Conservation (phyloP, 768 basidiomycete genomes). For the Gyrodon lividus region DNA sequence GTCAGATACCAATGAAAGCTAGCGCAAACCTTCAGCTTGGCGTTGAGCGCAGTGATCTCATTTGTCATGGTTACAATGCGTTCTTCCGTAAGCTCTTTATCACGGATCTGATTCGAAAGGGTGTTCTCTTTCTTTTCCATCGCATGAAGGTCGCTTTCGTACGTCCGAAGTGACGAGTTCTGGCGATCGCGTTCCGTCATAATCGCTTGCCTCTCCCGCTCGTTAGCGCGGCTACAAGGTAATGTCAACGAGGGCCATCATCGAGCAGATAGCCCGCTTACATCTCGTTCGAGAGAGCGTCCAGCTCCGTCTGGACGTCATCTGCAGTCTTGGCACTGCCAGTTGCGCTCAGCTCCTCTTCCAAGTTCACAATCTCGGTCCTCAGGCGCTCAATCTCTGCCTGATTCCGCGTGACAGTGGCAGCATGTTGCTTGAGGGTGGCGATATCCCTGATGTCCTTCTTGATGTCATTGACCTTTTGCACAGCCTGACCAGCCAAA, state of each 20-base stretch:
- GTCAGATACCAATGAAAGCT: background rate
- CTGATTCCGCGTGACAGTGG: constrained; percentile 55
- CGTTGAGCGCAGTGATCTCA: constrained; percentile 47
- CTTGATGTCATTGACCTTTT: constrained; percentile 52
- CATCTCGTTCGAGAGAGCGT: constrained; percentile 62
- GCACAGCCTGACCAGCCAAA: constrained; percentile 42
- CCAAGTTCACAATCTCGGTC: constrained; percentile 60
- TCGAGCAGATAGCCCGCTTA: constrained; percentile 35
- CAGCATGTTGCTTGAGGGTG: constrained; percentile 59
- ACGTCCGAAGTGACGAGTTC: constrained; percentile 45
- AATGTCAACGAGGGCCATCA: background rate
- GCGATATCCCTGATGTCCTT: constrained; percentile 60
- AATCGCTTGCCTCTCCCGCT: constrained; percentile 60
- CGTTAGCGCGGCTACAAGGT: constrained; percentile 55
- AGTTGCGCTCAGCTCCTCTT: constrained; percentile 64
- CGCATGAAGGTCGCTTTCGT: constrained; percentile 60
- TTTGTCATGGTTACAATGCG: constrained; percentile 56
- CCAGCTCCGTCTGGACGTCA: constrained; percentile 80
- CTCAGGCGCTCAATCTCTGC: constrained; percentile 58
- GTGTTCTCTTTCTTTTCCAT: constrained; percentile 63
- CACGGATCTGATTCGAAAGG: constrained; percentile 54
- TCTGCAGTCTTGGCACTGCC: constrained; percentile 82
- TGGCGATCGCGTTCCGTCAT: constrained; percentile 63
- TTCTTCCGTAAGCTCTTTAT: constrained; percentile 55
- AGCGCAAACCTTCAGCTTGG: constrained; percentile 49